Base-by-base conservation (phyloP, 202 grass and related monocot genomes). In the Miscanthus sacchariflorus region DNA sequence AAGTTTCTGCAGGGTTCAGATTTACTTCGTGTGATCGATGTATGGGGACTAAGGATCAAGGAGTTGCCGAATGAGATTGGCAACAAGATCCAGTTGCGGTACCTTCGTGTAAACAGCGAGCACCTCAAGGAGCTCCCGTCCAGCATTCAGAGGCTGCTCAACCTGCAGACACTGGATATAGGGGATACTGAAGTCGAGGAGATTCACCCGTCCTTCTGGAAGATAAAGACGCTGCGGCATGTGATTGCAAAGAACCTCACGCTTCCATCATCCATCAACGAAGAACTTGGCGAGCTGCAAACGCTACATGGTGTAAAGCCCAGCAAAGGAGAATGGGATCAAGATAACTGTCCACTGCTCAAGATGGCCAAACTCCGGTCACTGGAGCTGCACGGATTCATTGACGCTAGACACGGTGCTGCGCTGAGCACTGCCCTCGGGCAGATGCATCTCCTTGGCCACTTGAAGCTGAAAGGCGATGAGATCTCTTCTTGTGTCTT, bases 141-240 rank as follows among this genome's bases (percentile, higher is more conserved):
- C 8, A n/a, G 36, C 36, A 72, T 72, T 39, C 1, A 4, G 15
- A 39, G 69, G 69, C 18, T 72, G 69, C 35, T 42, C 69, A 72
- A 72, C 69, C 36, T 72, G 38, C 38, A 72, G 69, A 72, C 69
- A 19, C 36, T 72, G 18, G 69, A 42, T 21, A 72, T 72, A 72
- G 43, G 69, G 9, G 17, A n/a, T 9, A 72, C 69, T 12, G 9
- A 5, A 5, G 19, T 72, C 1, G 9, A n/a, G 38, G 36, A 72
- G 18, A 43, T 72, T 21, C 17, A 72, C 69, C 17, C 9, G 3
- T 21, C 17, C 35, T 72, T 72, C 36, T 72, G 69, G 69, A 42
- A 39, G 36, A 72, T 72, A 39, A 72, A 72, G 19, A 72, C 69
- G 9, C 38, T 72, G 36, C 69, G 69, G 17, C 69, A 72, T 42